Evolutionary conservation across 2,329 filamentous ascomycete species (phyloP), one percentile per base, ranked within the genome.

Genomic region (Neopestalotiopsis rosae): DNA sequence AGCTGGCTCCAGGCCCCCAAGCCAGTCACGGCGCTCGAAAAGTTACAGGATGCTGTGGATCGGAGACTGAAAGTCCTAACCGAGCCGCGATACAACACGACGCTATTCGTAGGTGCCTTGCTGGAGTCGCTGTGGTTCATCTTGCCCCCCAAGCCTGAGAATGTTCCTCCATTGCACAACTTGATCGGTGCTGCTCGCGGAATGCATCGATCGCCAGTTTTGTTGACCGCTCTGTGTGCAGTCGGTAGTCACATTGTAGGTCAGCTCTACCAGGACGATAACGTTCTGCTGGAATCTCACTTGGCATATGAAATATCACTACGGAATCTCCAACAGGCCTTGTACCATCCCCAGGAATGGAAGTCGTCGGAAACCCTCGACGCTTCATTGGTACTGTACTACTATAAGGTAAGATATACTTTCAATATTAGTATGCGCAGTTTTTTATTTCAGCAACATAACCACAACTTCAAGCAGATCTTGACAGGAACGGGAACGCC

Each of bases 341-440:
- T 70, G 45, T 61, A 68, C 17, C 69, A 70, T 30, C 62, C 69
- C 4, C 57, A 32, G 9, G 58, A 68, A 14, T 70, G 69, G 69
- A 68, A 61, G 45, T 66, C 57, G 2, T 58, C 69, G 1, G 69
- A 68, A 52, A 70, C 69, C 0, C 38, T 70, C 5, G 45, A 32
- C 24, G 32, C 61, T 20, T 42, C 45, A 32, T n/a, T 57, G 7
- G 34, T 67, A 20, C n/a, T 63, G 5, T 67, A 57, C 20, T 40
- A 28, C 17, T 63, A 20, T 30, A 38, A 67, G 66, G 66, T 67
- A 67, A 42, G 57, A 24, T 14, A 28, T 32, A 20, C 17, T 34
- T 24, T 28, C 30, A 38, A 40, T 20, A 6, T 12, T n/a, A n/a
- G n/a, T 14, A 13, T 40, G 17, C n/a, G 12, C 10, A 34, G 3